Evolutionary conservation across 1,139 yeast species (phyloP).

Genomic region (Candida gigantensis): DNA sequence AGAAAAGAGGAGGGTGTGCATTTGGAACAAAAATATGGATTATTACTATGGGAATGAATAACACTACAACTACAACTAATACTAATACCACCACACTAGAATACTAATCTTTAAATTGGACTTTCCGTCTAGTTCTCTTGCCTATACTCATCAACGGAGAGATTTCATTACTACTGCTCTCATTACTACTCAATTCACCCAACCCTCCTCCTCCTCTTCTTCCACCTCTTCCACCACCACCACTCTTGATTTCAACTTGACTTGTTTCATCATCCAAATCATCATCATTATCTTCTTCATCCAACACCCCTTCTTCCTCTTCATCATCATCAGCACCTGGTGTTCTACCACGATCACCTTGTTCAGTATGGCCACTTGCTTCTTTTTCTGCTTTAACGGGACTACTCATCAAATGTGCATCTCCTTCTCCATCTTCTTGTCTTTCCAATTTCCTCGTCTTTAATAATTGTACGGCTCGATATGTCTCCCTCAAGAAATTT

Average conservation of each 20-base stretch:
- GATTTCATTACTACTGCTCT: slow-evolving; percentile 17
- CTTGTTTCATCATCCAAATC: no score
- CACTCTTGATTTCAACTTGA: no score
- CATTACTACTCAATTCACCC: slow-evolving; percentile 3
- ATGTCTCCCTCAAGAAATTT: slow-evolving; percentile 32
- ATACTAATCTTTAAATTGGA: slow-evolving; percentile 9
- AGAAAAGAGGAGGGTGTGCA: no score
- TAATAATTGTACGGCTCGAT: slow-evolving; percentile 26
- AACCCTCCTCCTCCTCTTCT: slow-evolving; percentile 10
- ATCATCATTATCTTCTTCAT: slow-evolving; percentile 7
- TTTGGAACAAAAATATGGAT: no score
- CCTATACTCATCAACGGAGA: slow-evolving; percentile 14
- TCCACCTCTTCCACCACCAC: no score
- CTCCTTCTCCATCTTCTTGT: neutral
- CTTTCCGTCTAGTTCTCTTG: slow-evolving; percentile 12
- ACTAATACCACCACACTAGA: no score
- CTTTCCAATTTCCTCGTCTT: slow-evolving; percentile 19
- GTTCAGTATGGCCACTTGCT: neutral
- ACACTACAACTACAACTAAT: no score
- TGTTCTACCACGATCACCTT: no score
- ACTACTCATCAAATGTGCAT: neutral
- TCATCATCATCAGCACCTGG: slow-evolving; percentile 7
- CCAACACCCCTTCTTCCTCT: slow-evolving; percentile 8
- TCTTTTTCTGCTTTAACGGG: slow-evolving; percentile 1
- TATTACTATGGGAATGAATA: no score